These are phyloP conservation scores for Mucor irregularis DNA, from an alignment of 371 early-diverging fungal species.

Conservation along the genomic window DNA sequence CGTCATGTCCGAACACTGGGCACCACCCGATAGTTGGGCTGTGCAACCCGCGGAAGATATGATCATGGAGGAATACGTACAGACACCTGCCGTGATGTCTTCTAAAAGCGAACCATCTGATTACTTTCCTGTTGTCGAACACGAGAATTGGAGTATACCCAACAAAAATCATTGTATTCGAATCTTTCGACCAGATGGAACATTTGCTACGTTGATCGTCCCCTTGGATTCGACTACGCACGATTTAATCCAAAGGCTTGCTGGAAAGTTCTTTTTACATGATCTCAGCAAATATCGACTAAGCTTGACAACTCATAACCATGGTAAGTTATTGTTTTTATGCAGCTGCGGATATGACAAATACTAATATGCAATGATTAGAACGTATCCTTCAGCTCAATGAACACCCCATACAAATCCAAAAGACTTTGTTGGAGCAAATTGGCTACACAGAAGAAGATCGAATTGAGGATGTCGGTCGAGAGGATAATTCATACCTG, in stretches of 20 bases:
- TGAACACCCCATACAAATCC: conserved; percentile 74
- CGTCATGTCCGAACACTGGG: conserved; percentile 48
- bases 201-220: conserved; percentile 75
- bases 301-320: conserved; percentile 60
- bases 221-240: conserved; percentile 66
- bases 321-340: conserved; percentile 40
- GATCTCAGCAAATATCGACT: conserved; percentile 75
- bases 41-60: conserved; percentile 48
- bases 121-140: conserved; percentile 33
- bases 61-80: conserved; percentile 4
- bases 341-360: not conserved
- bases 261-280: conserved; percentile 76
- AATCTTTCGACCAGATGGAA: conserved; percentile 69
- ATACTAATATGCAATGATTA: conserved; percentile 21
- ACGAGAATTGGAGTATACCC: conserved; percentile 29
- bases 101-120: conserved; percentile 37
- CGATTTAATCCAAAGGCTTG: conserved; percentile 69
- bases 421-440: conserved; percentile 68
- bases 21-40: conserved; percentile 72
- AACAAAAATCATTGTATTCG: conserved; percentile 56
- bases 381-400: conserved; percentile 64
- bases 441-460: conserved; percentile 82
- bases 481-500: conserved; percentile 86
- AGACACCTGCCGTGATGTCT: conserved; percentile 13
- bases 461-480: conserved; percentile 71